Evolutionary conservation across 192 early-diverging fungal species (phyloP), one percentile per base, ranked within the genome.

Genomic region (Borealophlyctis nickersoniae): DNA sequence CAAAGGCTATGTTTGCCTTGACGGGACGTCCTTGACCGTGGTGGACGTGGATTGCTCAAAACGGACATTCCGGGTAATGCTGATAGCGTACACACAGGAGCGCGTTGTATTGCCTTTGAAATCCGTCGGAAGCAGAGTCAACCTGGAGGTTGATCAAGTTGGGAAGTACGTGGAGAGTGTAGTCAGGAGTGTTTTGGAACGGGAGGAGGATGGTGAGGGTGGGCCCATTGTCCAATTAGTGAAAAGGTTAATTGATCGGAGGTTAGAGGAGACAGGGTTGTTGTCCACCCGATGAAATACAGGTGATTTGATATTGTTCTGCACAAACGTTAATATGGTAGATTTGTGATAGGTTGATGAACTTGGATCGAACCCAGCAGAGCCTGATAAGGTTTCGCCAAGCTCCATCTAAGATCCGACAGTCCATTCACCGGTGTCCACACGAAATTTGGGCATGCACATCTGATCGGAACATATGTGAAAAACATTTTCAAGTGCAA

Each of bases 61-160:
- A 39, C 71, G 82, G 30, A 86, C 82, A 56, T 99, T 99, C 69
- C 83, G 81, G 4, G 88, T 99, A 57, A 98, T 98, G 95, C 82
- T 99, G 76, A 92, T 99, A 66, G 89, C 94, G 7, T 87, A 99
- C 72, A 96, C 94, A 1, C 95, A 94, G 76, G 62, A 67, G 9
- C 79, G 88, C 34, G 91, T 96, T 19, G 88, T 91, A 26, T 82
- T 98, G 79, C 86, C 92, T 4, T 64, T 49, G 7, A 89, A 90
- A 73, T 66, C 79, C 31, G 67, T 85, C 13, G 93, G 92, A 1
- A 83, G 84, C 54, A 73, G 72, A 57, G 91, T 98, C 57, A 99
- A 99, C 71, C 74, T 99, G 49, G 97, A 99, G 77, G 95, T 96
- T 1, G 97, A 99, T 68, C 94, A 96, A 87, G 80, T 98, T 67